Percentiles rank a stretch among this genome's conserved stretches.
Conservation (phyloP, 495 filamentous ascomycete species). For the Lichina pygmaea region DNA sequence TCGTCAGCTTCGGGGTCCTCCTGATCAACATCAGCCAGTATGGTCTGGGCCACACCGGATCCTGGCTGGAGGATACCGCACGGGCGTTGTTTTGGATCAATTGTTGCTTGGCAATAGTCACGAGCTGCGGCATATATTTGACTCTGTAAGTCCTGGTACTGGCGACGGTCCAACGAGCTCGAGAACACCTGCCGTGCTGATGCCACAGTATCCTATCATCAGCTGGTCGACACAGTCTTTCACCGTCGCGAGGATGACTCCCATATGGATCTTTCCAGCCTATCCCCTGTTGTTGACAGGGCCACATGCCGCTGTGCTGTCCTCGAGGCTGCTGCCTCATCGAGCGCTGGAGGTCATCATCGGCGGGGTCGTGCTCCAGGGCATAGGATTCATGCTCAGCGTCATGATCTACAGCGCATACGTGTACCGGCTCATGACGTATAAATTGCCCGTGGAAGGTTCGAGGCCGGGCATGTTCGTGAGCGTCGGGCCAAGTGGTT, state of each 20-base stretch:
- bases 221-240: constrained; percentile 50
- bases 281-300: constrained; percentile 65
- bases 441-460: constrained; percentile 56
- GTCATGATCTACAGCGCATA: constrained; percentile 72
- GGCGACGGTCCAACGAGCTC: no score
- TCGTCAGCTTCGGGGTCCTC: constrained; percentile 49
- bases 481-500: constrained; percentile 50
- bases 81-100: constrained; percentile 51
- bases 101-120: constrained; percentile 29
- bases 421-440: constrained; percentile 73
- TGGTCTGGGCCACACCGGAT: constrained; percentile 33
- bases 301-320: constrained; percentile 44
- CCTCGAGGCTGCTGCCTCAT: constrained; percentile 12
- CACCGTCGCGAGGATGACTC: constrained; percentile 62
- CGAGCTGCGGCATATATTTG: constrained; percentile 45
- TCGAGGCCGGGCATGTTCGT: constrained; percentile 69
- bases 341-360: constrained; percentile 35
- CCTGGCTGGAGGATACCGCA: constrained; percentile 39
- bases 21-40: constrained; percentile 61
- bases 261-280: constrained; percentile 76
- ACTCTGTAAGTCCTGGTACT: constrained; percentile 20
- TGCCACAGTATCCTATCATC: neutral
- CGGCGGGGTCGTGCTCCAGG: constrained; percentile 47
- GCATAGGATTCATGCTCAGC: constrained; percentile 61
- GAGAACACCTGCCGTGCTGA: no score